A percentile compares a stretch with the other conserved stretches of the same genome.
Evolutionary conservation across 805 yeast genomes (phyloP).

Genomic region (Wickerhamiella sergipiensis): DNA sequence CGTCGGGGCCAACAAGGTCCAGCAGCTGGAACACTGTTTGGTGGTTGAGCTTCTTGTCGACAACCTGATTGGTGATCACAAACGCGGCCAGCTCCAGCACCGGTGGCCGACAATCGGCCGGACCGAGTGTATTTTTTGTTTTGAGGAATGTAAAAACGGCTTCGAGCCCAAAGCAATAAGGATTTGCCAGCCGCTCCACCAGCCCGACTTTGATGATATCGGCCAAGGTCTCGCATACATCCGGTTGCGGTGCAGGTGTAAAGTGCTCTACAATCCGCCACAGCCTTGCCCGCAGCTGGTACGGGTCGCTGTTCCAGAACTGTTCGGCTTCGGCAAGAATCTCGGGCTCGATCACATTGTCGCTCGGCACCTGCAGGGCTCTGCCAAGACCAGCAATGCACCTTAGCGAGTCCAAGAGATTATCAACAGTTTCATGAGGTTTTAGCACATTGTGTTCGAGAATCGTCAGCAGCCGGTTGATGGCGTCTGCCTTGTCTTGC

Average conservation of each 20-base stretch:
- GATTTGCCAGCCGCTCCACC: conserved; percentile 48
- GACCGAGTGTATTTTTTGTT: conserved; percentile 22
- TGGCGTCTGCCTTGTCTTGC: conserved; percentile 22
- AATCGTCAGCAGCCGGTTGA: conserved; percentile 9
- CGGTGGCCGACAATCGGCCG: conserved; percentile 13
- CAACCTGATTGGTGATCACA: conserved; percentile 14
- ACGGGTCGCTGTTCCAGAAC: conserved; percentile 22
- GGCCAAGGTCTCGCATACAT: conserved; percentile 50
- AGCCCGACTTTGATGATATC: conserved; percentile 51
- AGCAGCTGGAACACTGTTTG: neutral
- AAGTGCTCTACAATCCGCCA: conserved; percentile 31
- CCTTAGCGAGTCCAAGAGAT: conserved; percentile 40
- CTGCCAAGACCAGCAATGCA: conserved; percentile 62
- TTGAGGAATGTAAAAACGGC: conserved; percentile 30
- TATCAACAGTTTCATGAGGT: conserved; percentile 18
- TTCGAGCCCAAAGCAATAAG: conserved; percentile 41
- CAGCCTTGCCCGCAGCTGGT: conserved; percentile 29
- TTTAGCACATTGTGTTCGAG: conserved; percentile 5
- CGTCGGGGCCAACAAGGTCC: conserved; percentile 14
- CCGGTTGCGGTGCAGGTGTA: conserved; percentile 30
- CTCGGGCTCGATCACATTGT: conserved; percentile 28
- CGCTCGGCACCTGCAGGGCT: conserved; percentile 49
- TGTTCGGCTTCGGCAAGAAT: conserved; percentile 26
- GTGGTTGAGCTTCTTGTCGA: conserved; percentile 1
- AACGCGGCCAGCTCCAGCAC: conserved; percentile 22